These are phyloP conservation scores for Beauveria brongniartii DNA, from an alignment of 2,329 filamentous ascomycete genomes.

Conservation along the genomic window DNA sequence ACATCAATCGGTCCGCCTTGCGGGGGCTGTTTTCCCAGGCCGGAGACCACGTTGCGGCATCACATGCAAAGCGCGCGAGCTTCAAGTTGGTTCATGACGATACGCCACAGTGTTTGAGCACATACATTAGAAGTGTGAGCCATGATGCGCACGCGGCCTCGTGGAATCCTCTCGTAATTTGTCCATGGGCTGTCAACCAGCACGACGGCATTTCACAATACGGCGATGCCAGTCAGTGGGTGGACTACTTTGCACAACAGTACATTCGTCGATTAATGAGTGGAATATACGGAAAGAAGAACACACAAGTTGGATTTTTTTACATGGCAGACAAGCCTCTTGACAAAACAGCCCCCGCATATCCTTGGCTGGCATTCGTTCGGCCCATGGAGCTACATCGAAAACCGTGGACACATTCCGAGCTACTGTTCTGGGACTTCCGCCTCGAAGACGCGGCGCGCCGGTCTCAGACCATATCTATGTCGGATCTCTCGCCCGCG, in stretches of 20 bases:
- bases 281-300: background rate
- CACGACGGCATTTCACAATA: background rate
- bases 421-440: constrained; percentile 49
- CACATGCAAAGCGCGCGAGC: background rate
- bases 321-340: constrained; percentile 32
- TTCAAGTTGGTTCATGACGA: background rate
- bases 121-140: background rate
- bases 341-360: constrained; percentile 22
- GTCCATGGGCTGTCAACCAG: background rate
- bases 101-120: background rate
- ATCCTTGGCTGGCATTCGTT: constrained; percentile 44
- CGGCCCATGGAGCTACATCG: constrained; percentile 34
- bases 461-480: constrained; percentile 12
- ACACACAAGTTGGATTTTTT: constrained; percentile 35
- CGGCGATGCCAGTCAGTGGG: background rate
- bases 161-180: background rate
- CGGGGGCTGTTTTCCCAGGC: background rate
- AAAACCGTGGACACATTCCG: constrained; percentile 25
- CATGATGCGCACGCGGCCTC: background rate
- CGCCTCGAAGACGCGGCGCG: constrained; percentile 21
- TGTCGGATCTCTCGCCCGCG: constrained; percentile 33
- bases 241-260: background rate
- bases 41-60: background rate
- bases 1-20: constrained; percentile 14
- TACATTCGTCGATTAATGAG: background rate